Base-by-base conservation (phyloP, 495 filamentous ascomycete species). In the Hypoxylon fuscum region DNA sequence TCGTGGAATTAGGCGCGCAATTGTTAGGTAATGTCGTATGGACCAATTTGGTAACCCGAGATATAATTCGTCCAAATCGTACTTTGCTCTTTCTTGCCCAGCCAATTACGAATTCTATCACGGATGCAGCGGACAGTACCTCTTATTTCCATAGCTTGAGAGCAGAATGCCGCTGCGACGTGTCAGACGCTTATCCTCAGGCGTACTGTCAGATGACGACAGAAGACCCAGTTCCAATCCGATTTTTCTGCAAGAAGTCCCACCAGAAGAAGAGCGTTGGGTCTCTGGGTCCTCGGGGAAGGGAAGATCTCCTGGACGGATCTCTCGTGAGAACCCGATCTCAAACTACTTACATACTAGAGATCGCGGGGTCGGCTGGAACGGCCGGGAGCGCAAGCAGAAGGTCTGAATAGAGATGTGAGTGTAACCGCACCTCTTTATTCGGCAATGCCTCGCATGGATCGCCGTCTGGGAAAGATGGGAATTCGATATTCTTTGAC, bases 291-390 rank as follows among this genome's bases (percentile, higher is more conserved):
- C 5, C n/a, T n/a, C n/a, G n/a, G n/a, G n/a, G n/a, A n/a, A n/a
- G n/a, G 25, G 56, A 38, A 31, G 56, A 60, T 60, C 44, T 43
- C 25, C 44, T n/a, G n/a, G 41, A 46, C 29, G 37, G 23, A 58
- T 53, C 52, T 66, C 32, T 62, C 22, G 56, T 57, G 21, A 49
- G 57, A 61, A 49, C 37, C n/a, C 18, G 57, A 66, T 66, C 63
- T 57, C 43, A 23, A 18, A 34, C 29, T 31, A 37, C 12, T 2
- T 37, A 14, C 34, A 14, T 14, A 40, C 34, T 34, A 27, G 32
- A 59, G 63, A 66, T 66, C 57, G 63, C 47, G 63, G 63, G 63
- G 63, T 61, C 41, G 63, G 57, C 12, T 27, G 22, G 20, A 29
- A 34, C 14, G 60, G 20, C 35, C 42, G 35, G 23, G 22, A 41